Base-by-base conservation (phyloP, 2,329 filamentous ascomycete species). In the Colletotrichum truncatum region DNA sequence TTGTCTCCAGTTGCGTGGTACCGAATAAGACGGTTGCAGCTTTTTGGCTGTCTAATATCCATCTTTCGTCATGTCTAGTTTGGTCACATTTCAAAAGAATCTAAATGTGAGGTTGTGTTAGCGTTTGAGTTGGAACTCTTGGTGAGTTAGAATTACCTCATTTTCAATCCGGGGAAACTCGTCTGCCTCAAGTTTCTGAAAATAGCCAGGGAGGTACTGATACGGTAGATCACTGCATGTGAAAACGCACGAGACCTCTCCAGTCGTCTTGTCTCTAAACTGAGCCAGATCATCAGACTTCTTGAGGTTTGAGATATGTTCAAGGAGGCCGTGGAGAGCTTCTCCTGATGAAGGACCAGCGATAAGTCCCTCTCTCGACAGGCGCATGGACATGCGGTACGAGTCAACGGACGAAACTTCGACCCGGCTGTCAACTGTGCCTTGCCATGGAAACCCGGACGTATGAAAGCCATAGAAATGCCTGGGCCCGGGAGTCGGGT, bases 41-140 rank as follows among this genome's bases (percentile, higher is more conserved):
- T 3, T 69, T 64, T 3, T 52, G 58, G 8, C 67, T 59, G 6
- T 68, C 45, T 7, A 67, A 64, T 7, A 74, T 72, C 73, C 72
- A 74, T 16, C 69, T 67, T 23, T 74, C 72, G 5, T 74, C 73
- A 16, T 74, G 74, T 18, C 68, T 61, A 38, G 70, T 64, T 2
- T 71, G 55, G 16, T 74, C 73, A 7, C 71, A 73, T 6, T 68
- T 48, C 6, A 72, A 38, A 3, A 74, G 66, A 7, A 70, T 62
- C 72, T 75, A 52, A 2, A 21, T 18, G 12, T 4, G 7, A 0
- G 8, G 1, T 14, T 25, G 21, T 49, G 5, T 28, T 12, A 28
- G 8, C 6, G 1, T 18, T 4, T 4, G 16, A 18, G 3, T 8
- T 11, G 1, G 2, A 1, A n/a, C 1, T 36, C 2, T 16, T 2